Conservation (phyloP, 2,329 filamentous ascomycete genomes). For the Aureobasidium pullulans region DNA sequence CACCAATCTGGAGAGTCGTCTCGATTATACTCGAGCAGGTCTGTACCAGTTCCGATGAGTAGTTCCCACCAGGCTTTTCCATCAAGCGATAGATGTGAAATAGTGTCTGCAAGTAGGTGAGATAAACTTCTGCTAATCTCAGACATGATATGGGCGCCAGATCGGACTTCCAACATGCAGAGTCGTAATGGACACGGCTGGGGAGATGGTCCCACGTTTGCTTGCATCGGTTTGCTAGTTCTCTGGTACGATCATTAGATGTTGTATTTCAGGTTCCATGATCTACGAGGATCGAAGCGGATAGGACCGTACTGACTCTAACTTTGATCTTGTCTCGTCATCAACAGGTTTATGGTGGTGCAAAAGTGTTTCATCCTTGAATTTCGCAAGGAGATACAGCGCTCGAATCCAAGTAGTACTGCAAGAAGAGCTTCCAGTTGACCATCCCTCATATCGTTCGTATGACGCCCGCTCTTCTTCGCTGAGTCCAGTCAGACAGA, state of each 20-base stretch:
- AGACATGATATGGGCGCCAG: conserved; percentile 12
- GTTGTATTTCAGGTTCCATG: no score
- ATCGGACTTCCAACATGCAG: conserved; percentile 17
- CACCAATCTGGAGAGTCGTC: conserved; percentile 17
- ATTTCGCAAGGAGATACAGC: background rate
- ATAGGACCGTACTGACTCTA: background rate
- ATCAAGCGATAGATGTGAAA: conserved; percentile 19
- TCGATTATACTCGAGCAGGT: conserved; percentile 15
- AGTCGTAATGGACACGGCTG: conserved; percentile 17
- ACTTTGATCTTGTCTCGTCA: background rate
- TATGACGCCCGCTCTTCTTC: background rate
- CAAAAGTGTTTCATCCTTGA: background rate
- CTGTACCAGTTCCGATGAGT: conserved; percentile 6
- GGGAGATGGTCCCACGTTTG: conserved; percentile 12
- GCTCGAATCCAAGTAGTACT: conserved; percentile 5
- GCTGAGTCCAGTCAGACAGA: background rate
- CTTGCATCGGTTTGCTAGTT: background rate
- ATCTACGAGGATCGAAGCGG: no score
- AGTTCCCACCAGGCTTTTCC: conserved; percentile 3
- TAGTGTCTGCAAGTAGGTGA: conserved; percentile 18
- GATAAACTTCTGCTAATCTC: conserved; percentile 16
- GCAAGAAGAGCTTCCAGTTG: background rate
- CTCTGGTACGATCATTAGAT: no score
- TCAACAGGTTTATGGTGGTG: background rate
- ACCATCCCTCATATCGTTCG: conserved; percentile 9